Base-by-base conservation (phyloP, 1,139 yeast species). In the Geotrichum citri-aurantii region DNA sequence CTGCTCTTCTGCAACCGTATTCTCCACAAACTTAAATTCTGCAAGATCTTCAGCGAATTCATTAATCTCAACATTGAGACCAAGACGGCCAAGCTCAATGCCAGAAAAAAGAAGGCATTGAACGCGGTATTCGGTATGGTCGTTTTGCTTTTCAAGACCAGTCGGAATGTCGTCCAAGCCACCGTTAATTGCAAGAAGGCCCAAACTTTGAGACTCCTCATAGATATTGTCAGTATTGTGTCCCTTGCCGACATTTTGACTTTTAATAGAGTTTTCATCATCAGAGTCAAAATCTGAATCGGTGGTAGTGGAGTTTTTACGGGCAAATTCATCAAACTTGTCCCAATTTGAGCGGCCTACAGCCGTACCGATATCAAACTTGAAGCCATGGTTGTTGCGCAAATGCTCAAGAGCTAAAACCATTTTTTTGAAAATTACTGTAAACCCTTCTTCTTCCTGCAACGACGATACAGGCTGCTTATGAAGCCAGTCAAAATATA, bases 31-130 rank as follows among this genome's bases (percentile, higher is more conserved):
- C 10, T 40, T 37, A 50, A 59, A 59, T 19, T 48, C 52, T 10
- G 58, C 58, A 23, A 44, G 21, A n/a, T 48, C 54, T 2, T 49
- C 54, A 10, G 33, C 51, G 27, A 56, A 57, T 53, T 57, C 62
- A 47, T 59, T 57, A 11, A 59, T 48, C 6, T 37, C 29, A 50
- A 59, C 55, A 14, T 56, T 51, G 21, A 44, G 21, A 11, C 52
- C 40, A n/a, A 52, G 50, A 11, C 60, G 55, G 14, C 60, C 54
- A 2, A 59, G 52, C 33, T 59, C 62, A 40, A 59, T 54, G 5
- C 59, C 62, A 7, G 62, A 54, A 51, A 57, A 59, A 19, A 59
- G 50, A 17, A 57, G n/a, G 29, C 62, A 59, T 26, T 59, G 60
- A 21, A 51, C 48, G 1, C 62, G 50, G 24, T 59, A 59, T 8